Evolutionary conservation across 495 filamentous ascomycete genomes (phyloP).

Genomic region (Trichodelitschia bisporula): DNA sequence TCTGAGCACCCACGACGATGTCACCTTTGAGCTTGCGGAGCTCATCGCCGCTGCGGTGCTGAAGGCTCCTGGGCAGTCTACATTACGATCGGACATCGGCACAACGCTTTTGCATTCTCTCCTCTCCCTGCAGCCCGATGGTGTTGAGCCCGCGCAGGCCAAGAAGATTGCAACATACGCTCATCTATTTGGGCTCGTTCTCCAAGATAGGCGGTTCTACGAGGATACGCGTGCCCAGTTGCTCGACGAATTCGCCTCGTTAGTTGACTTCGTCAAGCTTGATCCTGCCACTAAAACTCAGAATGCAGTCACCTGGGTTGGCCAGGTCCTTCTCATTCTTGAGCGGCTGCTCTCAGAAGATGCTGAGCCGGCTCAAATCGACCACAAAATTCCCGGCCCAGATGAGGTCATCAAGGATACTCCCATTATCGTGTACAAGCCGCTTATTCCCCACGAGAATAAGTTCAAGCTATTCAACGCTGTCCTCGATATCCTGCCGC

Average conservation of each 20-base stretch:
- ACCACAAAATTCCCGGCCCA: conserved; percentile 19
- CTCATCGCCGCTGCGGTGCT: conserved; percentile 54
- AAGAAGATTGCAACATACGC: conserved; percentile 85
- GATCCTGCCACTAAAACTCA: conserved; percentile 38
- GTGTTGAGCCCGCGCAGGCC: conserved; percentile 38
- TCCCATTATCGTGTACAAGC: conserved; percentile 31
- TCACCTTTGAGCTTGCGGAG: conserved; percentile 79
- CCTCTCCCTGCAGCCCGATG: conserved; percentile 55
- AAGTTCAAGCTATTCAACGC: conserved; percentile 45
- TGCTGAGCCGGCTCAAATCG: conserved; percentile 48
- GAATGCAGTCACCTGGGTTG: conserved; percentile 73
- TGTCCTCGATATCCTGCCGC: conserved; percentile 58
- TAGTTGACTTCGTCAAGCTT: conserved; percentile 62
- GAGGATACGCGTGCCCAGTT: conserved; percentile 47
- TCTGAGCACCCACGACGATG: conserved; percentile 60
- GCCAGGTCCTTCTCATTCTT: conserved; percentile 67
- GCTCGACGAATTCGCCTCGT: conserved; percentile 47
- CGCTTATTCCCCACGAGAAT: conserved; percentile 38
- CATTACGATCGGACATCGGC: conserved; percentile 49
- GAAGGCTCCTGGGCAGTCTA: conserved; percentile 37
- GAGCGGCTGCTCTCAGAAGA: conserved; percentile 80
- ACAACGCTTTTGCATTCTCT: conserved; percentile 67
- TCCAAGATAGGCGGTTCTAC: conserved; percentile 67
- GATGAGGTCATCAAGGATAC: conserved; percentile 18
- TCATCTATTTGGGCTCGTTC: conserved; percentile 47